Percentiles rank a stretch among this genome's conserved stretches.
Conservation (phyloP, 148 eudicot genomes). For the Cornus controversa region DNA sequence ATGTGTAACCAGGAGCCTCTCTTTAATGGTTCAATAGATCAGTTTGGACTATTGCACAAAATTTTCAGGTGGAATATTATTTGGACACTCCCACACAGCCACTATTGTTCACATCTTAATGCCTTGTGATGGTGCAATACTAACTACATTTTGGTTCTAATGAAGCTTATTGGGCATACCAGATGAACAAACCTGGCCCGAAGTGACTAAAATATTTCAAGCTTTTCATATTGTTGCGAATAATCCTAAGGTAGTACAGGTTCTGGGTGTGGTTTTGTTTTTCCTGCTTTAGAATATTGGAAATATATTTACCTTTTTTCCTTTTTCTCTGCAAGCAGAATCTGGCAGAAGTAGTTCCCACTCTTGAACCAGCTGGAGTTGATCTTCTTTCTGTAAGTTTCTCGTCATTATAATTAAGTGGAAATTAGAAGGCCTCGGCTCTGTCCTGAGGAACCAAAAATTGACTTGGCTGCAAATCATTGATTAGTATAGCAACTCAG, state of each 20-base stretch:
- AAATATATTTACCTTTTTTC: not conserved
- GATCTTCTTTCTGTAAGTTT: slow-evolving; percentile 1
- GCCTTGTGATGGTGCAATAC: not conserved
- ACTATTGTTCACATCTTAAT: not conserved
- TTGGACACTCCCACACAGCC: not conserved
- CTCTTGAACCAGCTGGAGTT: not conserved
- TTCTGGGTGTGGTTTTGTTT: not conserved
- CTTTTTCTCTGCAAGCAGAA: not conserved
- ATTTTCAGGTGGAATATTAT: not conserved
- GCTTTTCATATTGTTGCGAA: not conserved
- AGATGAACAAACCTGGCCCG: not conserved
- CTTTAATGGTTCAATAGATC: too few species aligned
- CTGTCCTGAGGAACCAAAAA: too few species aligned
- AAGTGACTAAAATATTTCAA: not conserved
- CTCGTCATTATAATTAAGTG: not conserved
- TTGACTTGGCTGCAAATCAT: too few species aligned
- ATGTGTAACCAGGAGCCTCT: too few species aligned
- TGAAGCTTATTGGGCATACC: not conserved
- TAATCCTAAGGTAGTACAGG: not conserved
- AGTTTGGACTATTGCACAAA: not conserved
- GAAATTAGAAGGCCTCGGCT: not conserved
- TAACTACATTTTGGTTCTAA: not conserved
- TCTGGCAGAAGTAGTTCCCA: not conserved
- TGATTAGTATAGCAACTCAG: too few species aligned
- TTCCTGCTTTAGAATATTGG: not conserved